Evolutionary conservation across 2,329 filamentous ascomycete species (phyloP).

Genomic region (Madurella fahalii): DNA sequence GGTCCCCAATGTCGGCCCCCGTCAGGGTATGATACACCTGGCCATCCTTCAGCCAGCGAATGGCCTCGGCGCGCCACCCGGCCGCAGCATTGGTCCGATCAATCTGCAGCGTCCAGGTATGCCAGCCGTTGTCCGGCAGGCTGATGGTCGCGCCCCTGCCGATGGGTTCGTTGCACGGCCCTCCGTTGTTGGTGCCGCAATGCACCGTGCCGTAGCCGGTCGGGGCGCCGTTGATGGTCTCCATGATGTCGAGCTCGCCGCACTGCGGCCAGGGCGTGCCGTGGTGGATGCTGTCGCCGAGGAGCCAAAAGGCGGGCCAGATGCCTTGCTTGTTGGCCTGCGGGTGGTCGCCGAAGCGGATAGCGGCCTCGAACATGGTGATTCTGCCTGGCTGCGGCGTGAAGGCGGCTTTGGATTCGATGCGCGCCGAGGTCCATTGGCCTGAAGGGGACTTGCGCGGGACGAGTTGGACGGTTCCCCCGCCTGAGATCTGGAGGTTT

Average conservation of each 20-base stretch:
- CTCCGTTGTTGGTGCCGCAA: conserved; percentile 43
- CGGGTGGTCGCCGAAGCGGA: conserved; percentile 44
- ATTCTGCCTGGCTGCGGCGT: conserved; percentile 43
- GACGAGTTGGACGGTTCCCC: conserved; percentile 48
- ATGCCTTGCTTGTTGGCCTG: conserved; percentile 45
- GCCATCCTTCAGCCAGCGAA: conserved; percentile 49
- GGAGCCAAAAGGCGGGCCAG: conserved; percentile 58
- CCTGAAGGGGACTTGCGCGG: conserved; percentile 38
- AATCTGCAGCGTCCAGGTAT: conserved; percentile 48
- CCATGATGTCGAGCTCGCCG: conserved; percentile 57
- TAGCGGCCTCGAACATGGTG: conserved; percentile 43
- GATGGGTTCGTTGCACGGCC: conserved; percentile 48
- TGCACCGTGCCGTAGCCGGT: conserved; percentile 49
- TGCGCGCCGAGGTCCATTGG: conserved; percentile 51
- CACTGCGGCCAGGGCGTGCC: conserved; percentile 49
- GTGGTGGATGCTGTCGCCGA: conserved; percentile 47
- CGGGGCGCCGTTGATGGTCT: conserved; percentile 48
- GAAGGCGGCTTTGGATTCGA: conserved; percentile 47
- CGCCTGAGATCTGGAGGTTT: conserved; percentile 50
- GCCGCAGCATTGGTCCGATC: conserved; percentile 39
- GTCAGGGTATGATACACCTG: conserved; percentile 40
- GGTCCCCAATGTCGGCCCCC: conserved; percentile 42
- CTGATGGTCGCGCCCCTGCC: conserved; percentile 37
- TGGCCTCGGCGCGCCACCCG: conserved; percentile 45
- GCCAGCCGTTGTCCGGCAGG: conserved; percentile 41